Evolutionary conservation across 2,329 filamentous ascomycete species (phyloP).

Genomic region (Colletotrichum sp.): DNA sequence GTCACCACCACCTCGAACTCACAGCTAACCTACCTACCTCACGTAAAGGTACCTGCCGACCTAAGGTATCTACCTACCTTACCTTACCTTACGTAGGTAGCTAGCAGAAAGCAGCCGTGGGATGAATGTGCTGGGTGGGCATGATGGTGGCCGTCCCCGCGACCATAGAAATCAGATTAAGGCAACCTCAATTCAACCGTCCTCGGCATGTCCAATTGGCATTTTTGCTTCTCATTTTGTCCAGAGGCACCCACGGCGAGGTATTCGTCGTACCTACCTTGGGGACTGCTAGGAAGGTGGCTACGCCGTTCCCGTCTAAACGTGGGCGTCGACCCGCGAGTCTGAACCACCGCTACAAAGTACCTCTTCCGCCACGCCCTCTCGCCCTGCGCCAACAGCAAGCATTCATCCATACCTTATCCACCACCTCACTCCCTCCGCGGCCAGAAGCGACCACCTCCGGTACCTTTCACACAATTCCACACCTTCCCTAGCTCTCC

Average conservation of each 20-base stretch:
- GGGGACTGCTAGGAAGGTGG: neutral
- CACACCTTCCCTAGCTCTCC: neutral
- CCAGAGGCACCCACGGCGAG: neutral
- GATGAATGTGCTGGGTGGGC: neutral
- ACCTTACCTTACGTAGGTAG: neutral
- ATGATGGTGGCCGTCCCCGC: neutral
- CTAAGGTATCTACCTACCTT: neutral
- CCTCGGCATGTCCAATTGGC: neutral
- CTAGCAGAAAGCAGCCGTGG: neutral
- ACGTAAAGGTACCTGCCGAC: neutral
- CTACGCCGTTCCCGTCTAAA: constrained; percentile 21
- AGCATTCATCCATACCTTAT: neutral
- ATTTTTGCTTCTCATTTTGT: neutral
- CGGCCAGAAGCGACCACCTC: constrained; percentile 12
- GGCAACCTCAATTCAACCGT: neutral
- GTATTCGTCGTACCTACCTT: neutral
- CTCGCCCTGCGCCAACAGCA: neutral
- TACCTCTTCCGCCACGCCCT: neutral
- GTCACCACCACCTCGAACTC: neutral
- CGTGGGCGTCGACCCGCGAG: constrained; percentile 6
- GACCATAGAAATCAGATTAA: neutral
- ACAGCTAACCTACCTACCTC: neutral
- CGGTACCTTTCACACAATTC: neutral
- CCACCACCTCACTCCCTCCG: neutral
- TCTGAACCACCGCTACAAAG: constrained; percentile 2